phyloP scores from a whole-genome alignment of 768 basidiomycete genomes.

The Suillus paluster region DNA sequence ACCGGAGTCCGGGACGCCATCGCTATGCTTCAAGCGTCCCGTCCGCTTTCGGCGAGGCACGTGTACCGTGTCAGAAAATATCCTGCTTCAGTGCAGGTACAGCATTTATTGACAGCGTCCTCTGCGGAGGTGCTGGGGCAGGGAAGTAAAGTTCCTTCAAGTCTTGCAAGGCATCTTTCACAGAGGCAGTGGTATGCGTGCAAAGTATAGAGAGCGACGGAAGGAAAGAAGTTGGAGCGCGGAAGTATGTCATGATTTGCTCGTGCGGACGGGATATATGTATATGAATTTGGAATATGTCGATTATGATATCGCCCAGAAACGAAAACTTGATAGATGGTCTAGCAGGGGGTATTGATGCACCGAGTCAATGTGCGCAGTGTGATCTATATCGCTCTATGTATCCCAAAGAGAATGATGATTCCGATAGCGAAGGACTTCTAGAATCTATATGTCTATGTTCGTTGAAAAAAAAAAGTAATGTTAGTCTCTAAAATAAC shows the following conservation, averaged over 20 bases:
- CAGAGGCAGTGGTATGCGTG: constrained; percentile 37
- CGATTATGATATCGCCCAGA: background rate
- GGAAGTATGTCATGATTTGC: constrained; percentile 18
- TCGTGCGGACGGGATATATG: constrained; percentile 13
- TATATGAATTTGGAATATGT: constrained; percentile 5
- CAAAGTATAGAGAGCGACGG: constrained; percentile 55
- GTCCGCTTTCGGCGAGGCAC: constrained; percentile 30
- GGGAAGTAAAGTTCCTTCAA: constrained; percentile 60
- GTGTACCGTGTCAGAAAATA: constrained; percentile 17
- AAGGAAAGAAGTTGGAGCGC: constrained; percentile 55
- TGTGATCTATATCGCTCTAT: constrained; percentile 7
- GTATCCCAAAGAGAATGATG: constrained; percentile 6
- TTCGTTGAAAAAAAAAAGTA: background rate
- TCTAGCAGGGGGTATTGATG: constrained; percentile 11
- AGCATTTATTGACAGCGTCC: background rate
- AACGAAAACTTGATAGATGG: background rate
- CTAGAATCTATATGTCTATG: constrained; percentile 6
- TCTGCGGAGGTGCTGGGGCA: constrained; percentile 25
- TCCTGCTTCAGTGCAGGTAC: constrained; percentile 24
- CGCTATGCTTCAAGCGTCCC: constrained; percentile 39
- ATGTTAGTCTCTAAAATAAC: constrained; percentile 16
- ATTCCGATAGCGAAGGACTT: constrained; percentile 3
- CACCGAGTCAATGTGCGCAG: constrained; percentile 18
- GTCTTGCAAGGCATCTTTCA: constrained; percentile 47
- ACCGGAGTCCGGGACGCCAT: constrained; percentile 68